phyloP scores from a whole-genome alignment of 2,329 filamentous ascomycete species.

The Cordyceps cicadae region DNA sequence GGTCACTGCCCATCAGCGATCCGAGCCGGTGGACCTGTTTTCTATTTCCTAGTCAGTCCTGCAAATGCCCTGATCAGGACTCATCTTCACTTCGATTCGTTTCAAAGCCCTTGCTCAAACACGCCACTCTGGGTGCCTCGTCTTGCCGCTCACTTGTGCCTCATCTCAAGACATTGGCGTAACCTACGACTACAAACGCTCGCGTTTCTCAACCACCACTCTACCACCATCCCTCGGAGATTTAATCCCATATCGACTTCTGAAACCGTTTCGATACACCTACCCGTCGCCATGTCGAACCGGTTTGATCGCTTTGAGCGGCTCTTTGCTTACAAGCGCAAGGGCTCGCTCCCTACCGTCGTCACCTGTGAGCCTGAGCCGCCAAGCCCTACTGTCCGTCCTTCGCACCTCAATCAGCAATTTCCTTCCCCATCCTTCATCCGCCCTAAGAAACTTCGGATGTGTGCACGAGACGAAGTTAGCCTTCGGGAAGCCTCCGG shows the following conservation, averaged over 20 bases:
- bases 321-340: conserved; percentile 41
- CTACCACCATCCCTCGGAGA: not conserved
- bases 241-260: not conserved
- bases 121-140: not conserved
- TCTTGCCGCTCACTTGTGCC: conserved; percentile 1
- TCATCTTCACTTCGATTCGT: not conserved
- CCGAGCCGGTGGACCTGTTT: not conserved
- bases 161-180: conserved; percentile 7
- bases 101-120: not conserved
- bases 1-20: not conserved
- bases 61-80: not conserved
- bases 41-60: not conserved
- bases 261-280: not conserved
- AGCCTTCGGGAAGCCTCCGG: conserved; percentile 22
- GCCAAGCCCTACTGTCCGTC: conserved; percentile 15
- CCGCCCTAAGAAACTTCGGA: conserved; percentile 44
- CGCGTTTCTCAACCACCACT: not conserved
- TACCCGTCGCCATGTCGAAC: conserved; percentile 36
- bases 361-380: conserved; percentile 20
- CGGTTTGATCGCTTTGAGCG: conserved; percentile 43
- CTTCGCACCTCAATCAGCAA: conserved; percentile 23
- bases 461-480: conserved; percentile 48
- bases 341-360: conserved; percentile 21
- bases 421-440: conserved; percentile 49
- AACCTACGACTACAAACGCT: conserved; percentile 8